These are phyloP conservation scores for Tripterygium wilfordii DNA, from an alignment of 177 flowering plant genomes.

Conservation along the genomic window DNA sequence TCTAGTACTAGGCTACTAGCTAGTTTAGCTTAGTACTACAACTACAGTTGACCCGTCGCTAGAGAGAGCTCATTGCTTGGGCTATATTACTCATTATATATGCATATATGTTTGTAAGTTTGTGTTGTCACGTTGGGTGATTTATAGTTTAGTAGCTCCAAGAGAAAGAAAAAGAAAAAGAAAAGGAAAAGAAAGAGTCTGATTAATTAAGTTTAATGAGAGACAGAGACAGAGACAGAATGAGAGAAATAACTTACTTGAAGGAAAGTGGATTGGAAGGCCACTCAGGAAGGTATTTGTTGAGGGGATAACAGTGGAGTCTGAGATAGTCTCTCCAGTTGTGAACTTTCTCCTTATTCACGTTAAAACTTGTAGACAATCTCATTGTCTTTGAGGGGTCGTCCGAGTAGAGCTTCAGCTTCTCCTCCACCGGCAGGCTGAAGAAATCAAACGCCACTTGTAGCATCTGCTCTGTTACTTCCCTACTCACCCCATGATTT, in stretches of 20 bases:
- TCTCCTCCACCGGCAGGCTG: conserved; percentile 62
- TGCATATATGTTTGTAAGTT: too few species aligned
- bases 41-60: too few species aligned
- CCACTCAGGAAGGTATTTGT: conserved; percentile 56
- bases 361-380: conserved; percentile 67
- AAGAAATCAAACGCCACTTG: conserved; percentile 52
- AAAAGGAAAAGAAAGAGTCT: too few species aligned
- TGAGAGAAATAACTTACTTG: conserved; percentile 39
- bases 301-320: conserved; percentile 75
- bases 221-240: too few species aligned
- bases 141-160: too few species aligned
- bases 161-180: too few species aligned
- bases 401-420: conserved; percentile 67
- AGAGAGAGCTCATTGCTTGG: too few species aligned
- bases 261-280: conserved; percentile 61
- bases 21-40: too few species aligned
- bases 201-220: too few species aligned
- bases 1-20: too few species aligned
- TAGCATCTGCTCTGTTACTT: conserved; percentile 36
- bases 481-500: conserved; percentile 55
- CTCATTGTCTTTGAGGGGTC: conserved; percentile 68
- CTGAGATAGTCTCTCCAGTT: conserved; percentile 87
- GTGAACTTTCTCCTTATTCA: conserved; percentile 59
- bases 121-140: too few species aligned
- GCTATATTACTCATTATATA: too few species aligned